phyloP scores from a whole-genome alignment of 1,139 yeast species.

The Spathaspora sp. region DNA sequence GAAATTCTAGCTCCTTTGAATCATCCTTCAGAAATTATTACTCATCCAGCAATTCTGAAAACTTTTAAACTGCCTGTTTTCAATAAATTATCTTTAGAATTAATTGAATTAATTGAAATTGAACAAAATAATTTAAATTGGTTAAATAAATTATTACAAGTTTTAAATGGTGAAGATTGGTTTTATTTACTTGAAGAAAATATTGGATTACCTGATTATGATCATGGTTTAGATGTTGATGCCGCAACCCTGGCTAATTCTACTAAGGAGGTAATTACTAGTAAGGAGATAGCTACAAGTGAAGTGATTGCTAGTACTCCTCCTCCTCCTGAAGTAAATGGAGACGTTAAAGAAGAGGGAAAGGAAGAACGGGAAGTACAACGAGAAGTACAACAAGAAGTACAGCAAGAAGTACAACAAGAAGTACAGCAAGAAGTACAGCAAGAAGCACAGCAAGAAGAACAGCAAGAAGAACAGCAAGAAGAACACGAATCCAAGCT shows the following conservation, averaged over 20 bases:
- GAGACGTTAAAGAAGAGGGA: neutral
- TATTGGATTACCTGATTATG: conserved; percentile 66
- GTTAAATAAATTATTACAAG: conserved; percentile 68
- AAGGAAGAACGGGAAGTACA: too few relatives aligned
- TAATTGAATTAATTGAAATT: conserved; percentile 72
- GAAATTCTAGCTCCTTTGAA: conserved; percentile 73
- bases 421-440: conserved; percentile 56
- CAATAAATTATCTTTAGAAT: conserved; percentile 62
- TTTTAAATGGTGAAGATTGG: conserved; percentile 86
- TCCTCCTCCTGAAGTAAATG: neutral
- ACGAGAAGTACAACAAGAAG: neutral
- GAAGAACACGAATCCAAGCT: too few relatives aligned
- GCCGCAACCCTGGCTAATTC: neutral
- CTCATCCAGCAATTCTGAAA: conserved; percentile 66
- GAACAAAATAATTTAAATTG: conserved; percentile 77
- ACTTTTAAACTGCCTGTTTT: conserved; percentile 57
- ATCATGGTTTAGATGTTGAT: conserved; percentile 55
- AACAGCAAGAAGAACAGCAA: too few relatives aligned
- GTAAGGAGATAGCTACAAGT: neutral
- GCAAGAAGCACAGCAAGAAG: too few relatives aligned
- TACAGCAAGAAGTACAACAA: conserved; percentile 25
- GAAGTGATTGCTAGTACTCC: neutral
- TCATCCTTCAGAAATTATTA: conserved; percentile 76
- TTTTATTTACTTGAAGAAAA: conserved; percentile 60
- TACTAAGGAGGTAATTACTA: conserved; percentile 56